Evolutionary conservation across 2,329 filamentous ascomycete species (phyloP).

Genomic region (Graphilbum sp.): DNA sequence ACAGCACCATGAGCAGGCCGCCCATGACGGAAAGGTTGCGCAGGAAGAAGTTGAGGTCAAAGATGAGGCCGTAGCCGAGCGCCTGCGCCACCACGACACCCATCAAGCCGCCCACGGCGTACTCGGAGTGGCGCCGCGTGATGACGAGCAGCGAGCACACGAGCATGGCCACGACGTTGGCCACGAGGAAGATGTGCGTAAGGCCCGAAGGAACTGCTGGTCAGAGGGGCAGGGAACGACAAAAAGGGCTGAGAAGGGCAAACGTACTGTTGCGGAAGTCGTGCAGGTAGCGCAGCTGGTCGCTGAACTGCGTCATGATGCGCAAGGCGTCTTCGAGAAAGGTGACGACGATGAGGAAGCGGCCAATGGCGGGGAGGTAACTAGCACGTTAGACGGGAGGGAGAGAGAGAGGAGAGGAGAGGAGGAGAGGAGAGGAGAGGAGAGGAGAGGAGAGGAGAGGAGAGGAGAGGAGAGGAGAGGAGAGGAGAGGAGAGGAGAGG

Average conservation of each 20-base stretch:
- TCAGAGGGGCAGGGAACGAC: slow-evolving; percentile 3
- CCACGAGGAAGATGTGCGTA: slow-evolving; percentile 81
- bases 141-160: slow-evolving; percentile 76
- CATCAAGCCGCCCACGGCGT: slow-evolving; percentile 79
- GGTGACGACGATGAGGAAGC: slow-evolving; percentile 94
- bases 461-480: too few relatives aligned
- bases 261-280: slow-evolving; percentile 76
- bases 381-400: slow-evolving; percentile 29
- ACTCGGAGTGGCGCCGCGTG: slow-evolving; percentile 79
- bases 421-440: too few relatives aligned
- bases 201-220: slow-evolving; percentile 64
- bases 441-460: too few relatives aligned
- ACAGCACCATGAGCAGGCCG: slow-evolving; percentile 92
- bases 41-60: slow-evolving; percentile 99
- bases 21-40: slow-evolving; percentile 96
- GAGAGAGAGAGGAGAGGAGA: too few relatives aligned
- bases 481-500: too few relatives aligned
- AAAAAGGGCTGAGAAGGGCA: not conserved
- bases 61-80: slow-evolving; percentile 91
- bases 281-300: slow-evolving; percentile 83
- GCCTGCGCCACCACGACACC: slow-evolving; percentile 85
- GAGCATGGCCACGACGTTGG: slow-evolving; percentile 81
- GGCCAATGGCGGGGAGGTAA: slow-evolving; percentile 85
- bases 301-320: slow-evolving; percentile 94
- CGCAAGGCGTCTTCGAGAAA: slow-evolving; percentile 93